phyloP scores from a whole-genome alignment of 306 rosid genomes.

The Carpinus fangiana region DNA sequence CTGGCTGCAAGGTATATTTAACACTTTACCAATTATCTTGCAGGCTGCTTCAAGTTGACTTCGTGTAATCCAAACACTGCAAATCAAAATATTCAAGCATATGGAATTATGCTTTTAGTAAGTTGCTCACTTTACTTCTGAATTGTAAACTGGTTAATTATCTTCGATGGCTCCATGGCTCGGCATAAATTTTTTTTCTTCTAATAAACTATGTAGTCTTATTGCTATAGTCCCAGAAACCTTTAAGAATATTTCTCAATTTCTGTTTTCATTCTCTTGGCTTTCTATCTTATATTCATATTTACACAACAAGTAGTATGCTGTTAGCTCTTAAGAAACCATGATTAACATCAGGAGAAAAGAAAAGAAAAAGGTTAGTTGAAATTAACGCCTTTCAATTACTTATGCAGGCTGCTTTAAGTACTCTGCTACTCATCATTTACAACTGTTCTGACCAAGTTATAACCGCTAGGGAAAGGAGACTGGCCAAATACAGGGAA shows the following conservation, averaged over 20 bases:
- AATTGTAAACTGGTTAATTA: conserved; percentile 29
- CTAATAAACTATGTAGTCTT: conserved; percentile 2
- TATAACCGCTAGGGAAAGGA: conserved; percentile 82
- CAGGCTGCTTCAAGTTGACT: conserved; percentile 91
- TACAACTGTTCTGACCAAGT: conserved; percentile 98
- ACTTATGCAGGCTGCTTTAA: conserved; percentile 88
- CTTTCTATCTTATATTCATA: not conserved
- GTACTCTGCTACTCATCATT: conserved; percentile 84
- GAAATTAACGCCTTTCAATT: conserved; percentile 45
- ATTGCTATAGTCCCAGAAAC: conserved; percentile 4
- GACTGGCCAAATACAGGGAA: conserved; percentile 79
- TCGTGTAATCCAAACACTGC: conserved; percentile 74
- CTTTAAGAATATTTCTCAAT: conserved; percentile 9
- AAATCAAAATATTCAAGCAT: conserved; percentile 76
- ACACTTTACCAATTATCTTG: conserved; percentile 41
- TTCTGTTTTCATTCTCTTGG: conserved; percentile 12
- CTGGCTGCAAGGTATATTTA: conserved; percentile 23
- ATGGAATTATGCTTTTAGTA: conserved; percentile 88
- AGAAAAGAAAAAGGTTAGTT: conserved; percentile 15
- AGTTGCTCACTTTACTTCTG: conserved; percentile 38
- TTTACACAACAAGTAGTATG: not conserved
- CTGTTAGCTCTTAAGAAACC: conserved; percentile 3
- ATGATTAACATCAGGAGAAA: conserved; percentile 14
- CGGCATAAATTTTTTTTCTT: conserved; percentile 7
- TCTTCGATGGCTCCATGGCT: conserved; percentile 8